Conservation (phyloP, 441 rosid genomes). For the Populus trichocarpa region DNA sequence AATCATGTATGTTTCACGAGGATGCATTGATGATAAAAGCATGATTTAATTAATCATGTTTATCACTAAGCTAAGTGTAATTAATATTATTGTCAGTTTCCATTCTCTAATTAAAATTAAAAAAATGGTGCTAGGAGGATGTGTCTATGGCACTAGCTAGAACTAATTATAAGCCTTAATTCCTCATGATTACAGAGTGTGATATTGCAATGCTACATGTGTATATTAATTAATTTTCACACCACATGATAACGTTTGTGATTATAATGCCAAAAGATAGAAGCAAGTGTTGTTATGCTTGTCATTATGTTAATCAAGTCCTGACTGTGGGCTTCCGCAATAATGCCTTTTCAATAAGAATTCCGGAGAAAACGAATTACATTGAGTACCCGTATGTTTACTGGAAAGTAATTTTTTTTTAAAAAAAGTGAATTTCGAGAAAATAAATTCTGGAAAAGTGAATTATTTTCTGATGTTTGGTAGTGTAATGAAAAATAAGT, state of each 20-base stretch:
- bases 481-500: too few species aligned
- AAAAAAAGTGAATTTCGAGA: too few species aligned
- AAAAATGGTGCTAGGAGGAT: not conserved
- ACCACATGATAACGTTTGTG: not conserved
- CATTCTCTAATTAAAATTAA: too few species aligned
- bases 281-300: not conserved
- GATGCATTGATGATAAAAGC: constrained; percentile 4
- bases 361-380: too few species aligned
- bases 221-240: not conserved
- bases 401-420: too few species aligned
- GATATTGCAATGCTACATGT: not conserved
- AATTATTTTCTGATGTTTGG: too few species aligned
- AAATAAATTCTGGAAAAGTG: too few species aligned
- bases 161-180: not conserved
- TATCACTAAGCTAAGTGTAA: not conserved
- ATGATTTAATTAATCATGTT: not conserved
- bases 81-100: not conserved
- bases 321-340: not conserved
- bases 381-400: too few species aligned
- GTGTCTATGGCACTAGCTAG: not conserved
- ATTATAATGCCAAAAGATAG: not conserved
- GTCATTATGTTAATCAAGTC: not conserved
- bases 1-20: constrained; percentile 15
- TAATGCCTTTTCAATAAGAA: not conserved
- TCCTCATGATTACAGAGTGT: too few species aligned